Evolutionary conservation across 768 basidiomycete species (phyloP).

Genomic region (Mycena haematopus): DNA sequence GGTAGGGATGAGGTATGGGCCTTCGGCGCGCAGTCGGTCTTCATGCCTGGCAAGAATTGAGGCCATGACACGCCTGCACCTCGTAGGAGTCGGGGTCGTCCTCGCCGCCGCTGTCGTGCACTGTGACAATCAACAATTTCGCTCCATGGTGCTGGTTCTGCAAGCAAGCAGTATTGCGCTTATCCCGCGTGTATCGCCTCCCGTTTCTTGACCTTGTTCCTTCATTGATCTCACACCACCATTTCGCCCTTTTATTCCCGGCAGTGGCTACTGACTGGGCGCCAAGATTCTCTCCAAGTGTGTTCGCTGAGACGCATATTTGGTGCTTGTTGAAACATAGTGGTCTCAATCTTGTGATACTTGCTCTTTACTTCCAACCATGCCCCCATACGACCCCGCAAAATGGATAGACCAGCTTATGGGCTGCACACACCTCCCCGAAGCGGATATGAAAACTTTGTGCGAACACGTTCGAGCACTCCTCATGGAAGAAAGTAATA

Average conservation of each 20-base stretch:
- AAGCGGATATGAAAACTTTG: slow-evolving; percentile 90
- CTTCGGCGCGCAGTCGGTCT: too few species aligned
- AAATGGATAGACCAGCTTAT: slow-evolving; percentile 91
- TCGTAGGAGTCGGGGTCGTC: too few species aligned
- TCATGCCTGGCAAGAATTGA: too few species aligned
- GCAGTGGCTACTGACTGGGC: not conserved
- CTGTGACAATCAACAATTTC: too few species aligned
- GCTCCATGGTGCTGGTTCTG: too few species aligned
- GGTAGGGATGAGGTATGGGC: too few species aligned
- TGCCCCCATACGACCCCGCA: slow-evolving; percentile 55
- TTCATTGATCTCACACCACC: not conserved
- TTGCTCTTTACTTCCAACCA: not conserved
- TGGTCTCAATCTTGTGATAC: not conserved
- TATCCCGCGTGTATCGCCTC: too few species aligned
- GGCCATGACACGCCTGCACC: too few species aligned
- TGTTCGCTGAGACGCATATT: not conserved
- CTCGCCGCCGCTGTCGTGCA: too few species aligned
- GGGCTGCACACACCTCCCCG: slow-evolving; percentile 86
- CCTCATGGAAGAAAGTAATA: slow-evolving; percentile 96
- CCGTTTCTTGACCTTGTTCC: too few species aligned
- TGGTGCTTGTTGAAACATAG: not conserved
- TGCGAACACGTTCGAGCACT: slow-evolving; percentile 90
- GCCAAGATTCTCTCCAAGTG: not conserved
- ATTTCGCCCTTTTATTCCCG: not conserved
- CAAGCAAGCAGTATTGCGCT: too few species aligned